Evolutionary conservation across 352 stramenopile species (phyloP), one percentile per base, ranked within the genome.

Genomic region (Phytophthora parvispora): DNA sequence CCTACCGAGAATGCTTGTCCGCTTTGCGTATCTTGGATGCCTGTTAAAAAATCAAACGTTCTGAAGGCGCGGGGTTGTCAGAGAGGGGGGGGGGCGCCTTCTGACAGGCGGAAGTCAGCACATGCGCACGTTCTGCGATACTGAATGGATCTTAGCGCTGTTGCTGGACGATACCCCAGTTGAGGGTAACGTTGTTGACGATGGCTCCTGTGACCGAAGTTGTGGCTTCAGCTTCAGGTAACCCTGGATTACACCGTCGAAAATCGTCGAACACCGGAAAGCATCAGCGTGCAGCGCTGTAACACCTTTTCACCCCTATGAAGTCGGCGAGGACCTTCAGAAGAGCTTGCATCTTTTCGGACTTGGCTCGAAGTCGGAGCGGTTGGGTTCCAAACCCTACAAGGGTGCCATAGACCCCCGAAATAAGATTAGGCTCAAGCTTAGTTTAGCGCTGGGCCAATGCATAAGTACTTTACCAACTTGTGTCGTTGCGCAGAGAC

Each of bases 271-370:
- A 25, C 31, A 6, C 38, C 56, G 3, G 29, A 61, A 20, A 66
- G 15, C 57, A 51, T 72, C 20, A 74, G 27, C 28, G 25, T 50
- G 29, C 29, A 57, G 4, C 58, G 42, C 38, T 73, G 65, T 5
- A 68, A 28, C 13, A 52, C 65, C 32, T 71, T 71, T 43, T 75
- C 13, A 68, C 50, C 34, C n/a, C 45, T 43, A 72, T 42, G 34
- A 71, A 60, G 15, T 50, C 47, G 42, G 45, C 18, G 36, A 74
- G 60, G 4, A 59, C 42, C 1, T 53, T 45, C 6, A 71, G 42
- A 16, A 70, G 49, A 9, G 45, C 27, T 16, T 54, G 28, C 1
- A 28, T n/a, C 12, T 47, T 56, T 13, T 68, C 52, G 16, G 32
- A 42, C 51, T 65, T 52, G 2, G 22, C 15, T 40, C 59, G 47